Conservation (phyloP, 352 stramenopile genomes). For the Elongisporangium senticosum region DNA sequence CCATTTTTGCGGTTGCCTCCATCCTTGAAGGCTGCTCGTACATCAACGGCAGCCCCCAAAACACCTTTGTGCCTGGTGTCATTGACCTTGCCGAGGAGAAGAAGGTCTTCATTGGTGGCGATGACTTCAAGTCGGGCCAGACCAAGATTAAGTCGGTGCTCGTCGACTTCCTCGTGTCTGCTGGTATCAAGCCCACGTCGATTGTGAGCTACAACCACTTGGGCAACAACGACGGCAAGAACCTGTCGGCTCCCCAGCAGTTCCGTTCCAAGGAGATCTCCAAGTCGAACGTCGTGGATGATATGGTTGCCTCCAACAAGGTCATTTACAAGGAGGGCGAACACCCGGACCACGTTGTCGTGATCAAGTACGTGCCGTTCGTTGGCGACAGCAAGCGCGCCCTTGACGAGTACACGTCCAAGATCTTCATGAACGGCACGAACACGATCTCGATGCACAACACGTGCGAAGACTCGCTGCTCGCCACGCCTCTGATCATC, state of each 20-base stretch:
- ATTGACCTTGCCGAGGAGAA: slow-evolving; percentile 93
- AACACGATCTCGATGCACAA: slow-evolving; percentile 99
- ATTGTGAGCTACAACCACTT: slow-evolving; percentile 99
- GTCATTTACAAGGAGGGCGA: slow-evolving; percentile 98
- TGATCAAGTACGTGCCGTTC: slow-evolving; percentile 99
- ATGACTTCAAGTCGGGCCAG: slow-evolving; percentile 99
- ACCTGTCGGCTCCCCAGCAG: slow-evolving; percentile 97
- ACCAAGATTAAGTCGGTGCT: slow-evolving; percentile 99
- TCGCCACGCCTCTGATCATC: slow-evolving; percentile 97
- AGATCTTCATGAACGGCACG: slow-evolving; percentile 99
- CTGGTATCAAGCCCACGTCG: slow-evolving; percentile 98
- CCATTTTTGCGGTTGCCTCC: slow-evolving; percentile 96
- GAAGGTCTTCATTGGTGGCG: slow-evolving; percentile 96
- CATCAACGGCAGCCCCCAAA: slow-evolving; percentile 99
- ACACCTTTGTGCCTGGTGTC: slow-evolving; percentile 98
- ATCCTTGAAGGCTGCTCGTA: slow-evolving; percentile 98
- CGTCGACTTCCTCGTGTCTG: slow-evolving; percentile 98
- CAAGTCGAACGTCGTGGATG: slow-evolving; percentile 99
- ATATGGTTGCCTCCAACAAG: slow-evolving; percentile 97
- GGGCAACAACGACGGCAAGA: slow-evolving; percentile 99
- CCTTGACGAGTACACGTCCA: slow-evolving; percentile 99
- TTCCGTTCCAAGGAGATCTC: slow-evolving; percentile 99
- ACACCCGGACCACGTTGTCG: slow-evolving; percentile 98
- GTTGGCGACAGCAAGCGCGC: slow-evolving; percentile 98
- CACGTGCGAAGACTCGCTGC: slow-evolving; percentile 98